phyloP scores from a whole-genome alignment of 2,329 filamentous ascomycete genomes.

The Cordyceps sp. region DNA sequence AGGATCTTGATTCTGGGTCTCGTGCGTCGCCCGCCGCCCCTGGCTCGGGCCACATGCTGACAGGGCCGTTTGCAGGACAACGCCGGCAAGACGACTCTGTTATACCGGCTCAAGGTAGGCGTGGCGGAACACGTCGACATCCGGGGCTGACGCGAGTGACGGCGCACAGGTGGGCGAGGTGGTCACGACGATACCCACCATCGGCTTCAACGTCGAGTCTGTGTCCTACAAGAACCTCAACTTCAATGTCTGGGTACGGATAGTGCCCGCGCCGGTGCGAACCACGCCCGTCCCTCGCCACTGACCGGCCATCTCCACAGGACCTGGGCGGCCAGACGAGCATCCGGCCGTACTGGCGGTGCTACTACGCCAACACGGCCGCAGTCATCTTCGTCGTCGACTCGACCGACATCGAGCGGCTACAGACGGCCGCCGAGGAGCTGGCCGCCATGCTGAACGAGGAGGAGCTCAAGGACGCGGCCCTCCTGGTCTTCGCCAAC shows the following conservation, averaged over 20 bases:
- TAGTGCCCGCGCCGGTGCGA: too few relatives aligned
- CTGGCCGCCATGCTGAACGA: slow-evolving; percentile 91
- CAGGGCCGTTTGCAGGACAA: slow-evolving; percentile 52
- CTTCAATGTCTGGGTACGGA: slow-evolving; percentile 89
- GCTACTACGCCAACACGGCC: slow-evolving; percentile 97
- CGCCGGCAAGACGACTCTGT: slow-evolving; percentile 89
- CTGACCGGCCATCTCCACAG: slow-evolving; percentile 18
- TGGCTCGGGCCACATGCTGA: slow-evolving; percentile 4
- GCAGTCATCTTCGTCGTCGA: slow-evolving; percentile 98
- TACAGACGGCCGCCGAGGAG: slow-evolving; percentile 86
- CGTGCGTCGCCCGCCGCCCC: slow-evolving; percentile 33
- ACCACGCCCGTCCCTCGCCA: background rate
- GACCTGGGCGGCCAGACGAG: slow-evolving; percentile 97
- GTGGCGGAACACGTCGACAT: too few relatives aligned
- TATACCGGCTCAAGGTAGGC: slow-evolving; percentile 94
- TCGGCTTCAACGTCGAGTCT: slow-evolving; percentile 98
- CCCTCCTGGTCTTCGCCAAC: slow-evolving; percentile 90
- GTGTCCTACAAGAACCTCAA: slow-evolving; percentile 97
- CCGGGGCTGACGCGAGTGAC: too few relatives aligned
- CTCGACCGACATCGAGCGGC: slow-evolving; percentile 88
- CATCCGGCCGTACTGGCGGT: slow-evolving; percentile 96
- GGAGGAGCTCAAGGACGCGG: slow-evolving; percentile 86
- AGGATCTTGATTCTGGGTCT: slow-evolving; percentile 87
- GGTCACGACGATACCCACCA: slow-evolving; percentile 96
- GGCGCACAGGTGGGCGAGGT: slow-evolving; percentile 83